Base-by-base conservation (phyloP, 2,329 filamentous ascomycete genomes). In the Pseudonectria buxi region DNA sequence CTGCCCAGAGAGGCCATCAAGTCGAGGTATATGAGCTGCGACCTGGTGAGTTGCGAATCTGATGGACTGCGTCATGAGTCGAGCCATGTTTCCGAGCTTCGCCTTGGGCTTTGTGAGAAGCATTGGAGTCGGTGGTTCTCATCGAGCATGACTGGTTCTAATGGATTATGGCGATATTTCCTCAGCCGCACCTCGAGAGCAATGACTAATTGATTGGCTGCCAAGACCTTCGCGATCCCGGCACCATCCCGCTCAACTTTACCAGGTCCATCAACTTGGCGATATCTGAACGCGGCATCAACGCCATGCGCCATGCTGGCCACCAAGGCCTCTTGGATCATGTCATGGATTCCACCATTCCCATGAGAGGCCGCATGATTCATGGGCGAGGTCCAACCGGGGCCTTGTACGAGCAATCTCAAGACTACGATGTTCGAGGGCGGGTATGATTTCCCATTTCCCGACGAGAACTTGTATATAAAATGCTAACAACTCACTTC, bases 191-290 rank as follows among this genome's bases (percentile, higher is more conserved):
- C 10, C 4, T n/a, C 26, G 11, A 30, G 12, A 11, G 6, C 29
- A 44, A 34, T 30, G 14, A 35, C 50, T 53, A 34, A 51, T 43
- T 39, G 16, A 30, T 41, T n/a, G 14, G 12, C 6, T n/a, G 14
- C 28, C 31, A 30, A 96, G 92, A 98, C 66, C 79, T 96, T 32
- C 81, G 92, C 27, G 81, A 94, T 57, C 81, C 84, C 3, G 74
- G 78, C 3, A 95, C 86, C 1, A 79, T 81, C 22, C 89, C 90
- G 3, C 71, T 96, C 42, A 95, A 95, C 62, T 95, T 95, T 57
- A 94, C 89, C 41, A 94, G 88, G 60, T 96, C 92, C n/a, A 98
- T 98, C 68, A 98, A 98, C 56, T 67, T 98, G 36, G 90, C 92
- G 14, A 71, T 98, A 1, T 96, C 92, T 0, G 89, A 96, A 58